Percentiles rank a stretch among this genome's conserved stretches.
Evolutionary conservation across 768 basidiomycete species (phyloP).

Genomic region (Botryobasidium botryosum): DNA sequence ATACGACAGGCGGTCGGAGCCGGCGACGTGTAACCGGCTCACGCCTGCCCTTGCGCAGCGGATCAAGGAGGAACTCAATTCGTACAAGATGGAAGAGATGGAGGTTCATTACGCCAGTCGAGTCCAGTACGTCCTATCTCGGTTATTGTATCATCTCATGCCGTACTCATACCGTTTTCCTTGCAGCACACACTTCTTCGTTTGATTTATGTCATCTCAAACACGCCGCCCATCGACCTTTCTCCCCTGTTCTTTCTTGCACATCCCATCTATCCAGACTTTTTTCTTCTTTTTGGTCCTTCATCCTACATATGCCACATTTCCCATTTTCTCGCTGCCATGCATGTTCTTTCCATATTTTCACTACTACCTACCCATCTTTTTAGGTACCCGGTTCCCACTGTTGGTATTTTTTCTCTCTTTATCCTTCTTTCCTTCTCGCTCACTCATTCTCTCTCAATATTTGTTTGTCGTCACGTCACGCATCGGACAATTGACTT

Average conservation of each 20-base stretch:
- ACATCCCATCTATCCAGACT: too few species aligned
- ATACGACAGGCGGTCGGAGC: slow-evolving; percentile 91
- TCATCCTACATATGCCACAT: not conserved
- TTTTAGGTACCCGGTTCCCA: too few species aligned
- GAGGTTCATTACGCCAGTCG: slow-evolving; percentile 89
- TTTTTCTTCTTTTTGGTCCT: too few species aligned
- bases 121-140: slow-evolving; percentile 49
- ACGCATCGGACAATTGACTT: too few species aligned
- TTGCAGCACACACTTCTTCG: slow-evolving; percentile 72
- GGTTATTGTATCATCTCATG: slow-evolving; percentile 1
- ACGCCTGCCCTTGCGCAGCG: slow-evolving; percentile 89
- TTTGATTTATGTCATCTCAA: slow-evolving; percentile 32
- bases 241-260: too few species aligned
- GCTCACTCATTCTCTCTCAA: too few species aligned
- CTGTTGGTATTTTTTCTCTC: too few species aligned
- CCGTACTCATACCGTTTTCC: slow-evolving; percentile 8
- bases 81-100: slow-evolving; percentile 99
- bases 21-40: slow-evolving; percentile 90
- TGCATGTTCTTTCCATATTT: slow-evolving; percentile 6
- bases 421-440: too few species aligned
- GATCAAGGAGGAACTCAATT: slow-evolving; percentile 97
- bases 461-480: too few species aligned
- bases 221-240: not conserved
- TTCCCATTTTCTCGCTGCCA: not conserved
- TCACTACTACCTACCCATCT: not conserved